Evolutionary conservation across 768 basidiomycete genomes (phyloP), one percentile per base, ranked within the genome.

Genomic region (Boletus rubescentipes): DNA sequence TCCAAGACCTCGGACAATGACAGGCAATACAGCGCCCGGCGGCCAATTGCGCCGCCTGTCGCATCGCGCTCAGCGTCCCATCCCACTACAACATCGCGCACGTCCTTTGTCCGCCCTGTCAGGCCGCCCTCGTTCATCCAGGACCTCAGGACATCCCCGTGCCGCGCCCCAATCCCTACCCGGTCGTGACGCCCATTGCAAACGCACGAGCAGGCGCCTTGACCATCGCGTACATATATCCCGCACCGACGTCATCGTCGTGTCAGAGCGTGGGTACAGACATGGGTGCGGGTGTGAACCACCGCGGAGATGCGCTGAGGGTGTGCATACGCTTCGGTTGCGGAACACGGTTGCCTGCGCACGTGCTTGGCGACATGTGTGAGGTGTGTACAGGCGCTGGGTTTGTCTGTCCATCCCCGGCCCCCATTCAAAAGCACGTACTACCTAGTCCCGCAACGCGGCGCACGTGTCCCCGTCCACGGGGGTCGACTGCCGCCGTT

Each of bases 261-360:
- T 6, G 20, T 10, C 38, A 39, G 11, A 20, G n/a, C 36, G 36
- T 20, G 11, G 38, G 18, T 6, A 11, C 30, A 12, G 43, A 29
- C 11, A 10, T 9, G 10, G 16, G 21, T 18, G 8, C 11, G 29
- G 18, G 29, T 29, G 15, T 0, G 18, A 51, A 32, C 31, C 9
- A 14, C 11, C 6, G 21, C 2, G 4, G 14, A 4, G 9, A 20
- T 11, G n/a, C 11, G 10, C 39, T 2, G 5, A 16, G 45, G 5
- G 46, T 53, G 9, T 66, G 65, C 21, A 48, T 57, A 51, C 61
- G 67, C 40, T 57, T 49, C 8, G 67, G 67, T 7, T 66, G 65
- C 16, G 58, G 61, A 5, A 46, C 39, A 0, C 52, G 47, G 2
- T 11, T 68, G 4, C 45, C 49, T 2, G 2, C 18, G 29, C 39